phyloP scores from a whole-genome alignment of 2,329 filamentous ascomycete genomes.

The Microcyclospora pomicola region DNA sequence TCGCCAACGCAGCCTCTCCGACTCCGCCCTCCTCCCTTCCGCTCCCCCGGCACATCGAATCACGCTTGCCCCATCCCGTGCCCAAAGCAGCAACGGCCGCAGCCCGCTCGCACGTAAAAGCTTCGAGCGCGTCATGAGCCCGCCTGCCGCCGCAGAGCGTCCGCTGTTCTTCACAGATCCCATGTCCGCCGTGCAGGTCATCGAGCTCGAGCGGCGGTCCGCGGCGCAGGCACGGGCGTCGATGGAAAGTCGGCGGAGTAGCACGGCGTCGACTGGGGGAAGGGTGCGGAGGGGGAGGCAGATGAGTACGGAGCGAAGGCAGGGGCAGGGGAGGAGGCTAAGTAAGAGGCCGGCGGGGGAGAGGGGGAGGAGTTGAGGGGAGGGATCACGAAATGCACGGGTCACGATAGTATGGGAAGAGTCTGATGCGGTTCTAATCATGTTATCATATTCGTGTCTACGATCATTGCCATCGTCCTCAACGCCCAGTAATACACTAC shows the following conservation, averaged over 20 bases:
- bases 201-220: constrained; percentile 3
- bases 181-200: constrained; percentile 5
- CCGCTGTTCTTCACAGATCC: not conserved
- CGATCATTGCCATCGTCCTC: too few species aligned
- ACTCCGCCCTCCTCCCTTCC: not conserved
- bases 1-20: too few species aligned
- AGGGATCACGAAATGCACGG: too few species aligned
- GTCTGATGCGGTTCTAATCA: too few species aligned
- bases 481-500: too few species aligned
- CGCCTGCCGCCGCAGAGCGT: not conserved
- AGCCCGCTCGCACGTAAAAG: constrained; percentile 34
- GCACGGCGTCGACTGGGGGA: not conserved
- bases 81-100: constrained; percentile 21
- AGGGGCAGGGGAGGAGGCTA: constrained; percentile 1
- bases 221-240: constrained; percentile 1
- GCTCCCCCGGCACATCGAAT: not conserved
- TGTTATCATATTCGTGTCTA: too few species aligned
- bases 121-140: constrained; percentile 16
- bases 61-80: constrained; percentile 2
- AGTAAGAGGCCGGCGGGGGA: constrained; percentile 1
- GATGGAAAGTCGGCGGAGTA: not conserved
- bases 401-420: too few species aligned
- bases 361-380: not conserved
- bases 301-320: not conserved
- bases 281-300: not conserved